Percentiles rank a stretch among this genome's conserved stretches.
Conservation (phyloP, 805 yeast genomes). For the Candida verbasci region DNA sequence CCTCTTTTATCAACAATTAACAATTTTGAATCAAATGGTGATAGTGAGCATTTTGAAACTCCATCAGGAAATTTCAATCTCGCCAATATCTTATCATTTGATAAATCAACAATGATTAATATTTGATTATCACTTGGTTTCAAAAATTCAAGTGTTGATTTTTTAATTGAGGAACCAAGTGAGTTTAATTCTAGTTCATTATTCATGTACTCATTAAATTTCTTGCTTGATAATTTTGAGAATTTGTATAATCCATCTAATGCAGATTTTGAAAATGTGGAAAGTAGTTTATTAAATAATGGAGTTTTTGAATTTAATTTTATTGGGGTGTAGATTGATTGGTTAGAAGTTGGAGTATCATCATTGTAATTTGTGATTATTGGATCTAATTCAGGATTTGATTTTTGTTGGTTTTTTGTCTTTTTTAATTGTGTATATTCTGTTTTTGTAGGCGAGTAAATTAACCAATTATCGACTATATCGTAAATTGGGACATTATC, state of each 20-base stretch:
- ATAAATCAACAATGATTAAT: constrained; percentile 46
- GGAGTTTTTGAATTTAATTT: constrained; percentile 45
- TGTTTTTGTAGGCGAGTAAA: constrained; percentile 37
- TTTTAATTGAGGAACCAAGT: too few relatives aligned
- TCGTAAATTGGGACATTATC: constrained; percentile 45
- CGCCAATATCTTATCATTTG: constrained; percentile 32
- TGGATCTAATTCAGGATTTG: constrained; percentile 10
- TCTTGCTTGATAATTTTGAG: constrained; percentile 40
- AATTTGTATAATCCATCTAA: constrained; percentile 47
- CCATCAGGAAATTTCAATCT: constrained; percentile 60
- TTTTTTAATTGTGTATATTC: constrained; percentile 30
- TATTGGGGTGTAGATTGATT: constrained; percentile 38
- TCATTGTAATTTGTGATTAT: constrained; percentile 7
- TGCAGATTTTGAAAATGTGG: constrained; percentile 47
- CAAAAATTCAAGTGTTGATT: constrained; percentile 14
- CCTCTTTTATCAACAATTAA: constrained; percentile 56
- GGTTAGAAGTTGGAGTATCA: too few relatives aligned
- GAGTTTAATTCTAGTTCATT: constrained; percentile 19
- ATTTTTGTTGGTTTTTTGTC: background rate
- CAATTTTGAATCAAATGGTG: constrained; percentile 56
- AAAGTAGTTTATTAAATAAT: constrained; percentile 44
- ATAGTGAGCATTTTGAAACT: constrained; percentile 53
- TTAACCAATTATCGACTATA: constrained; percentile 46
- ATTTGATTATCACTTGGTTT: constrained; percentile 31
- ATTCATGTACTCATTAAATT: constrained; percentile 34